Conservation (phyloP, 441 rosid genomes). For the Arabidopsis hybrid region DNA sequence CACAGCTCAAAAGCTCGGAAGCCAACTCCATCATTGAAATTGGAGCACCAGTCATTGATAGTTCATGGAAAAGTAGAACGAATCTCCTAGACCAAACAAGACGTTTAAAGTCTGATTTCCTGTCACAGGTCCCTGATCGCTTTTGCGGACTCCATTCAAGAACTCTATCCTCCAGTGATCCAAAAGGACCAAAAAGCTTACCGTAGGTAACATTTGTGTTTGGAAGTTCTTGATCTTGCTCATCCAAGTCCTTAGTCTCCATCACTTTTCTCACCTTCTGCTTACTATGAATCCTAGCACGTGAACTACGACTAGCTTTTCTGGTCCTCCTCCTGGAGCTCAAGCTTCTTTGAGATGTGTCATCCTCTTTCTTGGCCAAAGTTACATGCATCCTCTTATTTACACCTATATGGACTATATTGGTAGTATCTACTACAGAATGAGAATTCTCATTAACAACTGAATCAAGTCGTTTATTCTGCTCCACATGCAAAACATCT, state of each 20-base stretch:
- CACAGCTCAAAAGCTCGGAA: slow-evolving; percentile 96
- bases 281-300: slow-evolving; percentile 52
- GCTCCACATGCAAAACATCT: slow-evolving; percentile 46
- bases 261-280: slow-evolving; percentile 50
- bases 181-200: slow-evolving; percentile 92
- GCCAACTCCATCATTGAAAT: slow-evolving; percentile 98
- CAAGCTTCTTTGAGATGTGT: slow-evolving; percentile 47
- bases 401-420: slow-evolving; percentile 45
- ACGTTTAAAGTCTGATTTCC: slow-evolving; percentile 88
- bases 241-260: slow-evolving; percentile 53
- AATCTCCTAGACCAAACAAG: slow-evolving; percentile 98
- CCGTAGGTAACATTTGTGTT: slow-evolving; percentile 71
- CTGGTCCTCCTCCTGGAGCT: slow-evolving; percentile 59
- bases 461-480: slow-evolving; percentile 54
- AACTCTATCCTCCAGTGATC: slow-evolving; percentile 69
- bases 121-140: slow-evolving; percentile 92
- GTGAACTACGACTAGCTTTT: slow-evolving; percentile 55
- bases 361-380: slow-evolving; percentile 60
- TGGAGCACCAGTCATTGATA: slow-evolving; percentile 99
- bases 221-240: slow-evolving; percentile 69
- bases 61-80: slow-evolving; percentile 88
- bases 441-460: slow-evolving; percentile 58
- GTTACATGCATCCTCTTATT: slow-evolving; percentile 55
- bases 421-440: slow-evolving; percentile 51
- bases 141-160: slow-evolving; percentile 92